Conservation (phyloP, 2,329 filamentous ascomycete species). For the Xylaria hypoxylon region DNA sequence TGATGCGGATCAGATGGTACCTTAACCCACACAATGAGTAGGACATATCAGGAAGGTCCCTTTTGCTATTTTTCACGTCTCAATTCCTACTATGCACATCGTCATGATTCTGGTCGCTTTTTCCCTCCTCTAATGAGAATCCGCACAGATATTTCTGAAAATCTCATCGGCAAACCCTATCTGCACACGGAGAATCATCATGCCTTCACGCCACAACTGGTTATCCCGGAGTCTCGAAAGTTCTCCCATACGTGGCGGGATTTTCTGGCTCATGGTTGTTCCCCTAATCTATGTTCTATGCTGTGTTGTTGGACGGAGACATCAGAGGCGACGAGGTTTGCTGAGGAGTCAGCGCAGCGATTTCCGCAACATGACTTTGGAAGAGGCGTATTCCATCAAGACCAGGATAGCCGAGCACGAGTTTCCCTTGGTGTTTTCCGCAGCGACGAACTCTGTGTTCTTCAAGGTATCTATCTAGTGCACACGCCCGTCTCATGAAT, state of each 20-base stretch:
- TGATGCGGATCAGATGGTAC: background rate
- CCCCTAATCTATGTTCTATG: constrained; percentile 3
- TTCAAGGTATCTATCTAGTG: constrained; percentile 31
- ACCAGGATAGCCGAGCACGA: constrained; percentile 31
- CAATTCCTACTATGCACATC: background rate
- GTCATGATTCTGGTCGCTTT: background rate
- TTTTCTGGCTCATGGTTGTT: constrained; percentile 4
- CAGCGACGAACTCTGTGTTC: constrained; percentile 24
- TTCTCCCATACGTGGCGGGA: background rate
- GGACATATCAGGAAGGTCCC: constrained; percentile 27
- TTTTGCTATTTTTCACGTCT: constrained; percentile 1
- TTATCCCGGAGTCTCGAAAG: background rate
- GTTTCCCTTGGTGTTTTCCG: constrained; percentile 27
- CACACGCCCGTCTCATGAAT: background rate
- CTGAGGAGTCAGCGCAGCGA: background rate
- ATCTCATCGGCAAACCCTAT: background rate
- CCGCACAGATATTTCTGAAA: background rate
- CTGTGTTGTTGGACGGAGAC: constrained; percentile 4
- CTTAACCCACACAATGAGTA: background rate
- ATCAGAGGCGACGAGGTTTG: background rate
- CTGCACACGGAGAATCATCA: background rate
- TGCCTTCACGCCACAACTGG: background rate
- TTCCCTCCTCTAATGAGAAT: background rate
- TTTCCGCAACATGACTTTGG: constrained; percentile 28
- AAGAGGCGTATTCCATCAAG: constrained; percentile 37